These are phyloP conservation scores for Pleurotus platypus DNA, from an alignment of 768 basidiomycete species.

Conservation along the genomic window DNA sequence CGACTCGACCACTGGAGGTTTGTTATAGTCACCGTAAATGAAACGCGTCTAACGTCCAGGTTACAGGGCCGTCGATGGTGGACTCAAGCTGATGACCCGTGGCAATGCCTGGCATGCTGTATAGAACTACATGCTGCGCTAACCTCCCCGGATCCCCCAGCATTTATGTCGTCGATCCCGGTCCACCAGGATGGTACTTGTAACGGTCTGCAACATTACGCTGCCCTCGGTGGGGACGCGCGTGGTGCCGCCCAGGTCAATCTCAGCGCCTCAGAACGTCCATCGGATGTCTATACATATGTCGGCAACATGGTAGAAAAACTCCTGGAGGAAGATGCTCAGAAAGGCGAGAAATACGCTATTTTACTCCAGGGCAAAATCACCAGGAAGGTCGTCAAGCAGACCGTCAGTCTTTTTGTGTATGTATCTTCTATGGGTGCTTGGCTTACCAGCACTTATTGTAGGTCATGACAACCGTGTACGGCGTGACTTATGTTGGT, in stretches of 20 bases:
- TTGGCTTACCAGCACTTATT: background rate
- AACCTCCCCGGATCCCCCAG: constrained; percentile 62
- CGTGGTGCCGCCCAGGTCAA: constrained; percentile 92
- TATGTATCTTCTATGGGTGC: background rate
- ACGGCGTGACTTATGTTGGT: constrained; percentile 94
- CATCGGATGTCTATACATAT: constrained; percentile 93
- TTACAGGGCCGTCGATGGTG: constrained; percentile 80
- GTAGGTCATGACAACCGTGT: constrained; percentile 98
- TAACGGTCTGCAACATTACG: constrained; percentile 98
- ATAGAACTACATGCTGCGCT: constrained; percentile 84
- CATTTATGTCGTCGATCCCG: constrained; percentile 68
- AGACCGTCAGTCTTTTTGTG: constrained; percentile 63
- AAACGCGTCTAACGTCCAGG: background rate
- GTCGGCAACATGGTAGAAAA: constrained; percentile 85
- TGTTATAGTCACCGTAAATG: constrained; percentile 17
- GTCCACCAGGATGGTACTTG: constrained; percentile 98
- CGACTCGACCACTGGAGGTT: constrained; percentile 73
- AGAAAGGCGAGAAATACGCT: constrained; percentile 51
- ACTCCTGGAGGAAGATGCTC: constrained; percentile 53
- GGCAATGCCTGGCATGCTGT: constrained; percentile 95
- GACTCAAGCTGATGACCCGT: constrained; percentile 89
- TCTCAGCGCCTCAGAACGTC: constrained; percentile 75
- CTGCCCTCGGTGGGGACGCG: constrained; percentile 91
- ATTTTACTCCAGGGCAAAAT: constrained; percentile 70
- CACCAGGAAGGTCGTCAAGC: constrained; percentile 93